Percentiles rank a stretch among this genome's conserved stretches.
phyloP scores from a whole-genome alignment of 106 monocot species.

The Dendrobium catenatum region DNA sequence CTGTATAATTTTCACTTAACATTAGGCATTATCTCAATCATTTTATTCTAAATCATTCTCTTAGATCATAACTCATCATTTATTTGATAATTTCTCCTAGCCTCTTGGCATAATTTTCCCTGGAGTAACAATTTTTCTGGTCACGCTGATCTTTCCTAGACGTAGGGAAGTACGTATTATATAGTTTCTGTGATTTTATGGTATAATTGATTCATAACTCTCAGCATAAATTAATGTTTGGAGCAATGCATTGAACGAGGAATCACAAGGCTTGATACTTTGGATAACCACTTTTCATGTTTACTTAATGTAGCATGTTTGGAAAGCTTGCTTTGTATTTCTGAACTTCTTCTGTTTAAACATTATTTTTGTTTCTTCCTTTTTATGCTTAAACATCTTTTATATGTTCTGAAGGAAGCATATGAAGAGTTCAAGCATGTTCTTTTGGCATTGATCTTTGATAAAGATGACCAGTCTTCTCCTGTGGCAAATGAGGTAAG shows the following conservation, averaged over 20 bases:
- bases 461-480: constrained; percentile 75
- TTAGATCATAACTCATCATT: no score
- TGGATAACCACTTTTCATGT: no score
- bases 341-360: neutral
- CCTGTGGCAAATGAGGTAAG: constrained; percentile 88
- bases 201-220: neutral
- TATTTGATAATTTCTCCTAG: no score
- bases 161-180: neutral
- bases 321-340: neutral
- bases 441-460: constrained; percentile 72
- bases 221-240: neutral
- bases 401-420: constrained; percentile 75
- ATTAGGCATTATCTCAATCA: no score
- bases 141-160: neutral
- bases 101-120: no score
- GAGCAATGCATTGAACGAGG: no score
- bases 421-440: constrained; percentile 99
- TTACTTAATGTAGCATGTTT: neutral
- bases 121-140: neutral
- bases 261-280: no score
- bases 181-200: neutral
- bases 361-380: neutral
- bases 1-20: no score
- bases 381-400: constrained; percentile 8
- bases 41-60: no score